Percentiles rank a stretch among this genome's conserved stretches.
These are phyloP conservation scores for Ceratobasidium sp. DNA, from an alignment of 1,284 basidiomycete species.

Conservation along the genomic window DNA sequence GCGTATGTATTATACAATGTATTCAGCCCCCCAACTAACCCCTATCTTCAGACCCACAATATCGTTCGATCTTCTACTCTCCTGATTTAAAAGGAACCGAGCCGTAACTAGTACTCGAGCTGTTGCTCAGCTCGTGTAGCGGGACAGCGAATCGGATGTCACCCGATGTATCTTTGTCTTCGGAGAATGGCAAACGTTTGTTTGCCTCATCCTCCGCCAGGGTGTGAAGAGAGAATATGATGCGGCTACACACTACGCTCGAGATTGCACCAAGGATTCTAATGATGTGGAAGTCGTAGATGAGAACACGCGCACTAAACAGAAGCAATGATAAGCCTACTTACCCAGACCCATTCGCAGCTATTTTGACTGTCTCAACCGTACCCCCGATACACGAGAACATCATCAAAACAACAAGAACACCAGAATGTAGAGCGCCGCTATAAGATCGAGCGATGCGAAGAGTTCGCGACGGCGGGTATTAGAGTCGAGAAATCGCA, in stretches of 20 bases:
- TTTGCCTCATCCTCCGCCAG: background rate
- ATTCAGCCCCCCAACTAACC: no score
- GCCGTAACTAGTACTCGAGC: no score
- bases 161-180: no score
- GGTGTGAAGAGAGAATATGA: constrained; percentile 36
- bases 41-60: no score
- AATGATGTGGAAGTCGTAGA: background rate
- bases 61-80: no score
- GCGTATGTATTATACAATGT: no score
- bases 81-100: no score
- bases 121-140: no score
- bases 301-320: background rate
- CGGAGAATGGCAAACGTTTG: no score
- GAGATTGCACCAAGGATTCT: constrained; percentile 12
- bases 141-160: no score
- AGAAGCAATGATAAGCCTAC: background rate
- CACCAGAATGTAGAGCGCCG: constrained; percentile 1
- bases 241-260: constrained; percentile 37
- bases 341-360: constrained; percentile 32
- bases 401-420: constrained; percentile 1
- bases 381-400: constrained; percentile 16
- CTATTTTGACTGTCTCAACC: background rate
- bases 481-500: background rate
- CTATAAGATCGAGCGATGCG: background rate
- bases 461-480: background rate